Percentiles rank a stretch among this genome's conserved stretches.
These are phyloP conservation scores for Chernovozyma aurita DNA, from an alignment of 1,139 yeast species.

Conservation along the genomic window DNA sequence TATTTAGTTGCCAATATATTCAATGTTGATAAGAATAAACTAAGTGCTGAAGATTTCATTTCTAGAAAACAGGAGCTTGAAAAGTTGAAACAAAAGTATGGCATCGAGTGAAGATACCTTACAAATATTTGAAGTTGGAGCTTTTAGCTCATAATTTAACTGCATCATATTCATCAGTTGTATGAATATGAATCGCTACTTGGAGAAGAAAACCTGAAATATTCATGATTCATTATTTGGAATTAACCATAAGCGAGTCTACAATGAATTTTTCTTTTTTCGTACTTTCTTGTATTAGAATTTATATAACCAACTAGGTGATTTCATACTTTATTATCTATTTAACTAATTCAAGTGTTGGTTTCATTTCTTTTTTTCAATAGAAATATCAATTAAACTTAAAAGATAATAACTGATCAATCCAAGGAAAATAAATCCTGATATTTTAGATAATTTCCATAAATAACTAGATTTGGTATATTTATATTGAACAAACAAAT, in stretches of 20 bases:
- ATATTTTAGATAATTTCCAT: conserved; percentile 63
- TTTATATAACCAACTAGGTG: not conserved
- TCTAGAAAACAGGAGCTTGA: conserved; percentile 18
- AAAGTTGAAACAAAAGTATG: conserved; percentile 14
- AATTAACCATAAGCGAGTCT: too few relatives aligned
- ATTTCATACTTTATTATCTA: not conserved
- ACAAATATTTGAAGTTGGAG: too few relatives aligned
- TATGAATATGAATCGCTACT: too few relatives aligned
- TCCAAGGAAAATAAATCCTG: conserved; percentile 60
- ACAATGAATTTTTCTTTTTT: too few relatives aligned
- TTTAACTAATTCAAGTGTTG: too few relatives aligned
- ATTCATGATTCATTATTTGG: too few relatives aligned
- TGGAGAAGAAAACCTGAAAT: too few relatives aligned
- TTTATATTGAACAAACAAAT: conserved; percentile 58
- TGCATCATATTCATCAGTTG: too few relatives aligned
- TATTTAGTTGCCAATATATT: conserved; percentile 51
- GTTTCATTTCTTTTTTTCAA: conserved; percentile 20
- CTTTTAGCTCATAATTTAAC: too few relatives aligned
- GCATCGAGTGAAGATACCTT: conserved; percentile 7
- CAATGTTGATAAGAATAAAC: conserved; percentile 33
- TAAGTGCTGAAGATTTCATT: conserved; percentile 19
- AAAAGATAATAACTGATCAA: conserved; percentile 56
- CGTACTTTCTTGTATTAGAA: too few relatives aligned
- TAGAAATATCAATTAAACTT: conserved; percentile 32
- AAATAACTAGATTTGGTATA: conserved; percentile 51